Conservation (phyloP, 371 early-diverging fungal species). For the Mucor indicus region DNA sequence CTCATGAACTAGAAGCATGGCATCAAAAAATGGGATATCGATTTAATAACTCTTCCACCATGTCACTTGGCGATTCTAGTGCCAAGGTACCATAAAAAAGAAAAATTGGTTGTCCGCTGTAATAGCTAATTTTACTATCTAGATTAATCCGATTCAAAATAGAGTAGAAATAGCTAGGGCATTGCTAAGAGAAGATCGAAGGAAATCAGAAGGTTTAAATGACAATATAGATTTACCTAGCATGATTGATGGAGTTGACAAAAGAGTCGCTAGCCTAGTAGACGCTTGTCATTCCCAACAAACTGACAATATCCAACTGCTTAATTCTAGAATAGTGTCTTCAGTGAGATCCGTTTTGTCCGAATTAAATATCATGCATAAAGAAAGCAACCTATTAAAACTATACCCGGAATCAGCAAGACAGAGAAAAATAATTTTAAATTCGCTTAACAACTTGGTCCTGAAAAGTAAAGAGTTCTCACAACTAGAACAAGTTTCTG, state of each 20-base stretch:
- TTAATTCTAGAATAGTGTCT: conserved; percentile 34
- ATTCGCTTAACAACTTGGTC: conserved; percentile 36
- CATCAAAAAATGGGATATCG: conserved; percentile 11
- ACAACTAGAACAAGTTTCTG: conserved; percentile 7
- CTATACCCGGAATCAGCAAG: conserved; percentile 36
- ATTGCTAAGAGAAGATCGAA: conserved; percentile 26
- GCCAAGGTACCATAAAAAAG: conserved; percentile 6
- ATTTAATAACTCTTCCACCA: not conserved
- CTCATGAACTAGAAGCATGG: too few species aligned
- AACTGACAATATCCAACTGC: conserved; percentile 17
- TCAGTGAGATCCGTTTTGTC: conserved; percentile 37
- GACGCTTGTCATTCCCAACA: conserved; percentile 20
- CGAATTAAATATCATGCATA: conserved; percentile 37
- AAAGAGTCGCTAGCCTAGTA: conserved; percentile 22
- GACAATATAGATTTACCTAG: not conserved
- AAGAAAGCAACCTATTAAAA: conserved; percentile 38
- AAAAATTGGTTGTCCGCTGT: too few species aligned
- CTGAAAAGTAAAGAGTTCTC: conserved; percentile 39
- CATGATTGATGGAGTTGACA: conserved; percentile 1
- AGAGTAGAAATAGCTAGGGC: conserved; percentile 33
- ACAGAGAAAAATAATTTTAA: conserved; percentile 37
- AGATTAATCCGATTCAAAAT: conserved; percentile 12
- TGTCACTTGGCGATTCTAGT: conserved; percentile 4
- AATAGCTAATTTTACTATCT: too few species aligned
- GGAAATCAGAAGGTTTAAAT: conserved; percentile 1